Evolutionary conservation across 2,329 filamentous ascomycete species (phyloP).

Genomic region (Knufia fluminis): DNA sequence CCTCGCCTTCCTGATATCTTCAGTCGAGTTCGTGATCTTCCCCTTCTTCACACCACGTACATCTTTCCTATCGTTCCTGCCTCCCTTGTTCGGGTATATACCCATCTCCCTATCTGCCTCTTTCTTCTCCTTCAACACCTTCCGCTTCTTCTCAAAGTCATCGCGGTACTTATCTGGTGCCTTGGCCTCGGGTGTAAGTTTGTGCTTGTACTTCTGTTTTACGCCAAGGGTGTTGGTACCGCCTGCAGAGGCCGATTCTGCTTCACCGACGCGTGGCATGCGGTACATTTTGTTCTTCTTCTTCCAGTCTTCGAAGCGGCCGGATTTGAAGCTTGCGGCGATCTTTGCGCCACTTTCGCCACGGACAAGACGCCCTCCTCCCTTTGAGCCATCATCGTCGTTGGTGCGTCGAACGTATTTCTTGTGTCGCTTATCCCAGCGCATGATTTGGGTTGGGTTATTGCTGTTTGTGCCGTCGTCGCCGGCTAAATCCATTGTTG

Average conservation of each 20-base stretch:
- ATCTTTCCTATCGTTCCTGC: constrained; percentile 9
- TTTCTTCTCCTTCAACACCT: constrained; percentile 75
- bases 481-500: constrained; percentile 84
- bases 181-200: constrained; percentile 79
- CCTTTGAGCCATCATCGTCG: constrained; percentile 83
- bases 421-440: constrained; percentile 94
- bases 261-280: constrained; percentile 73
- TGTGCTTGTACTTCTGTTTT: constrained; percentile 66
- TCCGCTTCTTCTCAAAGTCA: constrained; percentile 84
- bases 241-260: constrained; percentile 47
- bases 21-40: constrained; percentile 49
- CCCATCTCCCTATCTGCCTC: constrained; percentile 46
- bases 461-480: constrained; percentile 81
- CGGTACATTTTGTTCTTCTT: constrained; percentile 72
- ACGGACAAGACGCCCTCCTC: constrained; percentile 60
- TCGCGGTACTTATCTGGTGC: constrained; percentile 84
- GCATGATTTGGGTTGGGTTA: constrained; percentile 65
- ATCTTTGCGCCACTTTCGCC: constrained; percentile 96
- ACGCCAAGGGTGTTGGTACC: constrained; percentile 26
- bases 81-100: constrained; percentile 17
- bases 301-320: constrained; percentile 88
- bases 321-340: constrained; percentile 83
- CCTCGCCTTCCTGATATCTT: constrained; percentile 78
- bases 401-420: constrained; percentile 90
- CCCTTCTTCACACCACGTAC: constrained; percentile 9